Evolutionary conservation across 2,329 filamentous ascomycete genomes (phyloP).

Genomic region (Leptographium lundbergii): DNA sequence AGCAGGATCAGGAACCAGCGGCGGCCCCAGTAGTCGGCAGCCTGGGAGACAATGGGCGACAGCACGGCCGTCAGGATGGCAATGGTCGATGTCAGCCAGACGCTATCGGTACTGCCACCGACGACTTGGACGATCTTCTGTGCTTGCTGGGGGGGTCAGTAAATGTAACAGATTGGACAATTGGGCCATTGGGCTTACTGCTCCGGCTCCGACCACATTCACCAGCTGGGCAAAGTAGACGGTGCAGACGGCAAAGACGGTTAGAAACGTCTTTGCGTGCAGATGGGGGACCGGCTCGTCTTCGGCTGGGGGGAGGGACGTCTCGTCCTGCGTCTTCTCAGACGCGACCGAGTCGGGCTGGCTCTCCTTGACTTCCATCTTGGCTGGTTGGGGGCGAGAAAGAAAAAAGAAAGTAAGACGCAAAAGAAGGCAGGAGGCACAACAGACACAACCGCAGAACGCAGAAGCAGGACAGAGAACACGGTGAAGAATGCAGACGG

Average conservation of each 20-base stretch:
- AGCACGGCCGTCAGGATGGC: constrained; percentile 24
- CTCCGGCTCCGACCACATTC: constrained; percentile 22
- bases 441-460: no score
- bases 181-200: constrained; percentile 15
- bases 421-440: no score
- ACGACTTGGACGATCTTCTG: constrained; percentile 1
- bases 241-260: constrained; percentile 21
- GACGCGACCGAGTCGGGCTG: not conserved
- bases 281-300: constrained; percentile 16
- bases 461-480: no score
- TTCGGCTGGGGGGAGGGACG: not conserved
- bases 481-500: no score
- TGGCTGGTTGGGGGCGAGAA: no score
- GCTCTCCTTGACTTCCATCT: no score
- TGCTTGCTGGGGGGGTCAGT: not conserved
- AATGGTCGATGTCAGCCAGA: constrained; percentile 24
- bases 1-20: constrained; percentile 26
- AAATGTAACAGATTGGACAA: no score
- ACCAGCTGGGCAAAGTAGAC: constrained; percentile 24
- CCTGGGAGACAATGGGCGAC: constrained; percentile 24
- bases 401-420: no score
- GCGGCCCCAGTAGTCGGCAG: constrained; percentile 29
- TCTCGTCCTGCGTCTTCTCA: not conserved
- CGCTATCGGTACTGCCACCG: constrained; percentile 8
- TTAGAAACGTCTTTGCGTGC: constrained; percentile 21